Evolutionary conservation across 2,329 filamentous ascomycete genomes (phyloP).

Genomic region (Periconia sp.): DNA sequence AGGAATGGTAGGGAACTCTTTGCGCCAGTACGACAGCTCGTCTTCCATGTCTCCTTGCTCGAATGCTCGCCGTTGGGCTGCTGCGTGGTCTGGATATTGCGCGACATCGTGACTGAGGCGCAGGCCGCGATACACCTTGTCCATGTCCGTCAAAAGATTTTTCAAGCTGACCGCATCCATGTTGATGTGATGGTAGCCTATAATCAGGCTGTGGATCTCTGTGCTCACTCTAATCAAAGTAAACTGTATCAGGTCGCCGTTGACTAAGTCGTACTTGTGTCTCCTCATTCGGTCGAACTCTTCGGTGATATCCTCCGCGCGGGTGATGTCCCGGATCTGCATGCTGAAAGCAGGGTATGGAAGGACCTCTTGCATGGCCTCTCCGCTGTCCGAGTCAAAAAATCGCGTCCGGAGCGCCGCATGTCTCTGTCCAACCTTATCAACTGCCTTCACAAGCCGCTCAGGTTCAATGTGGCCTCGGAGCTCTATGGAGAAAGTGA

Average conservation of each 20-base stretch:
- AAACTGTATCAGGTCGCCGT: too few species aligned
- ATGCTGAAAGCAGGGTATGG: constrained; percentile 7
- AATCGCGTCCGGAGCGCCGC: constrained; percentile 46
- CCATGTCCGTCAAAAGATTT: constrained; percentile 53
- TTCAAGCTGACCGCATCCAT: constrained; percentile 57
- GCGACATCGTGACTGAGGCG: constrained; percentile 10
- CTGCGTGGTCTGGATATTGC: constrained; percentile 14
- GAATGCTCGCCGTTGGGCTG: constrained; percentile 1
- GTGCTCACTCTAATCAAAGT: too few species aligned
- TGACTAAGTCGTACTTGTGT: constrained; percentile 48
- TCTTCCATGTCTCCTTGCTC: constrained; percentile 4
- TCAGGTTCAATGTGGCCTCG: constrained; percentile 39
- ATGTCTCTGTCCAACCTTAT: constrained; percentile 34
- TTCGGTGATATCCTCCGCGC: constrained; percentile 1
- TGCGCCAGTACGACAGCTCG: constrained; percentile 12
- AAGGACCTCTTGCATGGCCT: constrained; percentile 22
- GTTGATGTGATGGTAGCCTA: constrained; percentile 61
- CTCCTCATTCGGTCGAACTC: constrained; percentile 30
- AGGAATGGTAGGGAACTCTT: constrained; percentile 5
- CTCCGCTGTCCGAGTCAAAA: constrained; percentile 16
- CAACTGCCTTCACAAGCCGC: constrained; percentile 43
- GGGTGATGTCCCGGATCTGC: constrained; percentile 27
- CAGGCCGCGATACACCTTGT: constrained; percentile 48
- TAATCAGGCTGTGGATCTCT: too few species aligned
- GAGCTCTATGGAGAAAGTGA: constrained; percentile 40